Evolutionary conservation across 2,329 filamentous ascomycete genomes (phyloP).

Genomic region (Dryadomyces quercus-mongolicae): DNA sequence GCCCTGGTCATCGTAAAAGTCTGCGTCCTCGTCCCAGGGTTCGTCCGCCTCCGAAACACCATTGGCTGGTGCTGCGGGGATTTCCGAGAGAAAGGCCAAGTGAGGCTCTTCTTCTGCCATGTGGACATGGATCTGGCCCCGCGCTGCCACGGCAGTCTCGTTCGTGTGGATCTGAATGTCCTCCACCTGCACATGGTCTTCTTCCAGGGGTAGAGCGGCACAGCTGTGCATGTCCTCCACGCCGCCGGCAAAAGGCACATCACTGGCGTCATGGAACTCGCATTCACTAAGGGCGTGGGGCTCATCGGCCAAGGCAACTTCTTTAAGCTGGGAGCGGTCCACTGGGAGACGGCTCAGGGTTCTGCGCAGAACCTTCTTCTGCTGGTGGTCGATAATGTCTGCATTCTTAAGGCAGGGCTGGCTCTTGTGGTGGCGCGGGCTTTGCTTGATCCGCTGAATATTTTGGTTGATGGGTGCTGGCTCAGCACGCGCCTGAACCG

Average conservation of each 20-base stretch:
- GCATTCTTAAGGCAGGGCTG: slow-evolving; percentile 35
- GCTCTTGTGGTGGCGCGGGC: slow-evolving; percentile 38
- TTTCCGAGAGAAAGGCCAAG: slow-evolving; percentile 4
- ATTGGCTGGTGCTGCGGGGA: slow-evolving; percentile 2
- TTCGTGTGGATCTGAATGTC: no score
- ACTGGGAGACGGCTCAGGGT: slow-evolving; percentile 11
- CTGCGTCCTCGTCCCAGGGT: slow-evolving; percentile 70
- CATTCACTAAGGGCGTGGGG: neutral
- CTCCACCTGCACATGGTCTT: no score
- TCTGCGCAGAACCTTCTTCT: slow-evolving; percentile 8
- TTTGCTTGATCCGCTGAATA: slow-evolving; percentile 12
- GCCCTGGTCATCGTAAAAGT: slow-evolving; percentile 53
- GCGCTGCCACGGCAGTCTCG: neutral
- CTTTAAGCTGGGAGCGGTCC: slow-evolving; percentile 4
- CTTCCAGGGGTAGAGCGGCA: neutral
- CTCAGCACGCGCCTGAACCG: neutral
- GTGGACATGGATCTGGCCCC: neutral
- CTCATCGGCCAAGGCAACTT: slow-evolving; percentile 4
- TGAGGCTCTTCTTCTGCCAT: neutral
- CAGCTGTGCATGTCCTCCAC: slow-evolving; percentile 24
- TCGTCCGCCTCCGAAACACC: slow-evolving; percentile 46
- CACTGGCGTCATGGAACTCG: slow-evolving; percentile 21
- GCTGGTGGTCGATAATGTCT: slow-evolving; percentile 6
- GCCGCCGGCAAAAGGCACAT: slow-evolving; percentile 31
- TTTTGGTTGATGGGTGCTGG: neutral